phyloP scores from a whole-genome alignment of 1,284 basidiomycete genomes.

The Cutaneotrichosporon cutaneum region DNA sequence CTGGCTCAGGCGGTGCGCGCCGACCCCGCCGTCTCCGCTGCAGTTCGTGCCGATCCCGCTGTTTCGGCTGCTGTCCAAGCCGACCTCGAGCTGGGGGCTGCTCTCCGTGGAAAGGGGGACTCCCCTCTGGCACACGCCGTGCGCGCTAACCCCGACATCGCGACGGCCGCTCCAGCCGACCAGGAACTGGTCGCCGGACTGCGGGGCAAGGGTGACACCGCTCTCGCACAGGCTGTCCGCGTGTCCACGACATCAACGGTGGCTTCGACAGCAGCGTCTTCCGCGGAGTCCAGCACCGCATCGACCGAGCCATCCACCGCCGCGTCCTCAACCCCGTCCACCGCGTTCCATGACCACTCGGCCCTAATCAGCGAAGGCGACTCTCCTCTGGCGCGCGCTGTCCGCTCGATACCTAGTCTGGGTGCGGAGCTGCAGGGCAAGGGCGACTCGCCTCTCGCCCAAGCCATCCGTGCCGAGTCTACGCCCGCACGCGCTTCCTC shows the following conservation, averaged over 20 bases:
- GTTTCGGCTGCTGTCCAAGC: not conserved
- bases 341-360: not conserved
- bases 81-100: not conserved
- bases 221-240: not conserved
- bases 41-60: not conserved
- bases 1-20: not conserved
- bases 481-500: not conserved
- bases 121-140: conserved; percentile 5
- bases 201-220: not conserved
- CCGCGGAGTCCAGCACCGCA: not conserved
- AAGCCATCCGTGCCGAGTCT: not conserved
- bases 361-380: not conserved
- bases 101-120: conserved; percentile 1
- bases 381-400: not conserved
- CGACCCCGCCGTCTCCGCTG: not conserved
- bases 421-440: not conserved
- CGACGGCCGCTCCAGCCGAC: not conserved
- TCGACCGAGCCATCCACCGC: not conserved
- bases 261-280: not conserved
- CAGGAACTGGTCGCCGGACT: not conserved
- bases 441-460: conserved; percentile 4
- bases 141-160: not conserved
- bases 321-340: not conserved
- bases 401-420: not conserved
- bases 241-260: not conserved